Conservation (phyloP, 192 early-diverging fungal species). For the Martensiomyces pterosporus region DNA sequence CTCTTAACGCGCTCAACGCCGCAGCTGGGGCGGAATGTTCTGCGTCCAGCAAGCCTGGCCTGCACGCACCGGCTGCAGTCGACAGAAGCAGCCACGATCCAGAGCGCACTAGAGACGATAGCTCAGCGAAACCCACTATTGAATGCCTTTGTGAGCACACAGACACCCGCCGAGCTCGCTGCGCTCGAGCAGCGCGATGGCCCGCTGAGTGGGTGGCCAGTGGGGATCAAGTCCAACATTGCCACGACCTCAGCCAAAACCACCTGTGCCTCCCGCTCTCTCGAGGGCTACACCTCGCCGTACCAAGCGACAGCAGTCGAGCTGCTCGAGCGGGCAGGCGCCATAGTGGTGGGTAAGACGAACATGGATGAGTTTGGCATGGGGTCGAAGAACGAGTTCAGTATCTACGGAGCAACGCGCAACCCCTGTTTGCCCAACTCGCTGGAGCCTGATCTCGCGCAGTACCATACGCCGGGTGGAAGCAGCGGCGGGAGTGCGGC, state of each 20-base stretch:
- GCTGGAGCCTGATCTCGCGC: too few species aligned
- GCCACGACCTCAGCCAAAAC: constrained; percentile 57
- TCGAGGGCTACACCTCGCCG: constrained; percentile 50
- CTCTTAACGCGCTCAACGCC: too few species aligned
- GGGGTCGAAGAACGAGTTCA: constrained; percentile 57
- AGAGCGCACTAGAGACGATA: constrained; percentile 12
- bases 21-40: too few species aligned
- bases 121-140: constrained; percentile 14
- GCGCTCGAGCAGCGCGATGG: constrained; percentile 4
- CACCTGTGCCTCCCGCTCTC: constrained; percentile 72
- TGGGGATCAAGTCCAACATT: constrained; percentile 83
- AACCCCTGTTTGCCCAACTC: constrained; percentile 17
- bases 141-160: constrained; percentile 14
- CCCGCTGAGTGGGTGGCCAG: constrained; percentile 59
- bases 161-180: background rate
- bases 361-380: constrained; percentile 99
- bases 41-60: too few species aligned
- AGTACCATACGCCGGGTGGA: constrained; percentile 61
- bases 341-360: constrained; percentile 68
- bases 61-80: too few species aligned
- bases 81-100: constrained; percentile 9
- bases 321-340: constrained; percentile 58
- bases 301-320: constrained; percentile 66
- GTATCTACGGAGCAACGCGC: constrained; percentile 28
- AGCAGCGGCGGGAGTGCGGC: constrained; percentile 92